Conservation (phyloP, 805 yeast genomes). For the Pichia cephalocereana region DNA sequence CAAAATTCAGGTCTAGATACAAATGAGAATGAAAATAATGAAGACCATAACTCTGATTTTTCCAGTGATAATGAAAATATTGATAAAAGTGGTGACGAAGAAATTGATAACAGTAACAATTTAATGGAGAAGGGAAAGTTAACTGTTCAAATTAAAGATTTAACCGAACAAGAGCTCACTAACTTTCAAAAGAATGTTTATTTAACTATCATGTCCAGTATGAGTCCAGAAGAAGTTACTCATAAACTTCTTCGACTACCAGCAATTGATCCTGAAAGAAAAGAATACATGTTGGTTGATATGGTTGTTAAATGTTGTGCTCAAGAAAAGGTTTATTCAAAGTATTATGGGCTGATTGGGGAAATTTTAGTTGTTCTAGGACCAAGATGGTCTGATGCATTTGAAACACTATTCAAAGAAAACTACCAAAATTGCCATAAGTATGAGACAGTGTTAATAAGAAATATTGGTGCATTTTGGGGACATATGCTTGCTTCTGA, state of each 20-base stretch:
- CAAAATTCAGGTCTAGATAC: no score
- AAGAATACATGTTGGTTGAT: conserved; percentile 51
- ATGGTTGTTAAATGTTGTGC: conserved; percentile 74
- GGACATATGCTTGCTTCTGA: conserved; percentile 76
- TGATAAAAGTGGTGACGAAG: conserved; percentile 13
- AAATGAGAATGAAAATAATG: conserved; percentile 15
- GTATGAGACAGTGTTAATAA: conserved; percentile 59
- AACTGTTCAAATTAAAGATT: conserved; percentile 41
- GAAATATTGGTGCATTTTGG: conserved; percentile 77
- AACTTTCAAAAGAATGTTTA: conserved; percentile 72
- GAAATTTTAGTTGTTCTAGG: conserved; percentile 50
- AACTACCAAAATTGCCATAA: conserved; percentile 54
- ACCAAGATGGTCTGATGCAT: conserved; percentile 48
- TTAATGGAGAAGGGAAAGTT: conserved; percentile 3
- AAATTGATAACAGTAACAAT: conserved; percentile 11
- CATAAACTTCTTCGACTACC: conserved; percentile 62
- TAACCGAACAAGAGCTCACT: conserved; percentile 56
- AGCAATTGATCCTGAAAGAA: conserved; percentile 29
- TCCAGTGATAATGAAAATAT: conserved; percentile 13
- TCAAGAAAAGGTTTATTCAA: conserved; percentile 80
- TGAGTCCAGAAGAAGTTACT: conserved; percentile 88
- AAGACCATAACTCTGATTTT: conserved; percentile 9
- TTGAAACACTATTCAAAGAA: conserved; percentile 42
- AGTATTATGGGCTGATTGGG: conserved; percentile 71
- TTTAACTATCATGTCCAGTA: conserved; percentile 75